Evolutionary conservation across 2,329 filamentous ascomycete genomes (phyloP).

Genomic region (Aspergillus vadensis): DNA sequence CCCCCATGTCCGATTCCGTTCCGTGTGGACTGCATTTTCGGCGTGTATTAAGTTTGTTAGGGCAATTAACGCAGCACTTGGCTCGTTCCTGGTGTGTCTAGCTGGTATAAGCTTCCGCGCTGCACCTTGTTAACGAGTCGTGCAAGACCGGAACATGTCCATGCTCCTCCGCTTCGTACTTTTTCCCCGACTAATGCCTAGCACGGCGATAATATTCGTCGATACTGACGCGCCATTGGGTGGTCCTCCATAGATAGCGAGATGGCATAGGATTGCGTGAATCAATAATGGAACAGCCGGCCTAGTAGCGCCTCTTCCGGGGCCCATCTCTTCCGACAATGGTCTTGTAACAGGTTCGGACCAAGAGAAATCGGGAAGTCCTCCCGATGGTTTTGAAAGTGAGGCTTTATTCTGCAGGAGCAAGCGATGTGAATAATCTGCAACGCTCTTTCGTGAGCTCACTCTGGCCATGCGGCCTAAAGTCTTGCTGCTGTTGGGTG

Average conservation of each 20-base stretch:
- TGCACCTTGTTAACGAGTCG: neutral
- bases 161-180: neutral
- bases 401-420: neutral
- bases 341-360: neutral
- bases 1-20: neutral
- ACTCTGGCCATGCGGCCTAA: neutral
- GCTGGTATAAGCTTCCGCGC: neutral
- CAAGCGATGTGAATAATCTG: neutral
- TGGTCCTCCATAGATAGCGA: neutral
- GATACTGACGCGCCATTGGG: neutral
- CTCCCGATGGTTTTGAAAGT: neutral
- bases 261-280: neutral
- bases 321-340: neutral
- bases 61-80: neutral
- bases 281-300: neutral
- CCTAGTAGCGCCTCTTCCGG: neutral
- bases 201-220: neutral
- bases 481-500: neutral
- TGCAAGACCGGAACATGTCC: neutral
- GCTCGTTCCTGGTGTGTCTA: neutral
- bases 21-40: neutral
- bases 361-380: neutral
- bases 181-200: neutral
- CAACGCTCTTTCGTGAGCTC: neutral
- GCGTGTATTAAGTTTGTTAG: neutral